Evolutionary conservation across 805 yeast species (phyloP).

Genomic region (Kazachstania taianensis): DNA sequence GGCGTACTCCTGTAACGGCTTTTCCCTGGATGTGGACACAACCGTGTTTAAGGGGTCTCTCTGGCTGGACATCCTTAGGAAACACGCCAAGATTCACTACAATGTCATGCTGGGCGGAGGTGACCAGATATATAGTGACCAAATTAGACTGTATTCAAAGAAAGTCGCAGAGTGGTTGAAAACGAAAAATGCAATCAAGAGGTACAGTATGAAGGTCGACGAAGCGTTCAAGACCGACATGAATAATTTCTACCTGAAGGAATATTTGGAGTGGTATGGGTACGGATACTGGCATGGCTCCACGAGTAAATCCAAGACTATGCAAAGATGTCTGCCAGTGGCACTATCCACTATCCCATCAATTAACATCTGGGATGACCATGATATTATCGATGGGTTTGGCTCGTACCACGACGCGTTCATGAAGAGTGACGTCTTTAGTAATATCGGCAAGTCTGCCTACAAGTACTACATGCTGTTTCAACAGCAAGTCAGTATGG

Average conservation of each 20-base stretch:
- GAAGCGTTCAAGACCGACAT: conserved; percentile 45
- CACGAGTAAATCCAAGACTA: conserved; percentile 43
- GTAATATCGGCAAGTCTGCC: conserved; percentile 66
- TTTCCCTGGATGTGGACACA: conserved; percentile 65
- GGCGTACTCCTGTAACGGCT: conserved; percentile 86
- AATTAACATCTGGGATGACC: conserved; percentile 85
- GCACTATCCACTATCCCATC: conserved; percentile 80
- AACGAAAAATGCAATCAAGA: conserved; percentile 40
- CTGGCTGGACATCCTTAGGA: conserved; percentile 75
- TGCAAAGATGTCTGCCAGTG: conserved; percentile 57
- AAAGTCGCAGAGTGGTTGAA: conserved; percentile 52
- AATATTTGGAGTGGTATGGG: conserved; percentile 85
- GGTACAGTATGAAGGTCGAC: conserved; percentile 35
- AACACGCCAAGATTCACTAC: conserved; percentile 55
- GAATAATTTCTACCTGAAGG: conserved; percentile 55
- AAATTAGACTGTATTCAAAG: conserved; percentile 51
- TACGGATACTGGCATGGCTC: conserved; percentile 74
- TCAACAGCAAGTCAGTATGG: conserved; percentile 68
- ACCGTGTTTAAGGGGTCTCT: conserved; percentile 57
- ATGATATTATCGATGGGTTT: conserved; percentile 92
- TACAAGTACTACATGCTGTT: conserved; percentile 81
- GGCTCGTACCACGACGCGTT: conserved; percentile 77
- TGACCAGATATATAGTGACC: conserved; percentile 86
- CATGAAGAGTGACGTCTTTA: conserved; percentile 61
- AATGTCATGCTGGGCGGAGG: conserved; percentile 98